phyloP scores from a whole-genome alignment of 2,329 filamentous ascomycete species.

The Pyricularia grisea region DNA sequence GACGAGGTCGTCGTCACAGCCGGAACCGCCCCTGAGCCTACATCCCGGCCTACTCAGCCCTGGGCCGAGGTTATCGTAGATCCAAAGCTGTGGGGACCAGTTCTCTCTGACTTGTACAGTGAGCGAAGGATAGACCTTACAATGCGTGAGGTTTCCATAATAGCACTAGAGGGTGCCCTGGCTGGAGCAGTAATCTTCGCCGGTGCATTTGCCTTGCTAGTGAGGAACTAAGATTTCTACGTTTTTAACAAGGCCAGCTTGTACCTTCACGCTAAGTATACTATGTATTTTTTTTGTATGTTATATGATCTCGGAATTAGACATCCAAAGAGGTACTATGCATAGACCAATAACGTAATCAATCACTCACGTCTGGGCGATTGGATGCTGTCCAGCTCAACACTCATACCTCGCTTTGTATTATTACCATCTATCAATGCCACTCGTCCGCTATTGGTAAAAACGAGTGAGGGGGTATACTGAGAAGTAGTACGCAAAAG shows the following conservation, averaged over 20 bases:
- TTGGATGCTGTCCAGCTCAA: not conserved
- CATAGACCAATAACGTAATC: not conserved
- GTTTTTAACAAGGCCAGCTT: not conserved
- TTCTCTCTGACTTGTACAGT: conserved; percentile 52
- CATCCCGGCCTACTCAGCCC: conserved; percentile 5
- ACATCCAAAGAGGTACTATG: not conserved
- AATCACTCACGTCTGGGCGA: not conserved
- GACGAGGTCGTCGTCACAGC: not conserved
- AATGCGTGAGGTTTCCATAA: conserved; percentile 61
- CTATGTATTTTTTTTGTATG: not conserved
- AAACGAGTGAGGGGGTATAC: conserved; percentile 1
- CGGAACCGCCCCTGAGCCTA: not conserved
- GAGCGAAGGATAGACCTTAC: conserved; percentile 53
- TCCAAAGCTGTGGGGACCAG: conserved; percentile 36
- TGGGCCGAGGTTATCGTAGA: conserved; percentile 35
- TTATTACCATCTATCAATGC: conserved; percentile 1
- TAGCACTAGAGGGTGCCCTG: conserved; percentile 57
- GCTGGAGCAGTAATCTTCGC: conserved; percentile 55
- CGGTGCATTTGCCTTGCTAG: conserved; percentile 38
- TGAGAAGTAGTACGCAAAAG: conserved; percentile 1
- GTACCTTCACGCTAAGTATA: not conserved
- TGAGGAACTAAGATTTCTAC: conserved; percentile 21
- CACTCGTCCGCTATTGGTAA: not conserved
- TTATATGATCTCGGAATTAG: not conserved
- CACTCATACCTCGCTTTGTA: not conserved